A percentile compares a stretch with the other conserved stretches of the same genome.
phyloP scores from a whole-genome alignment of 306 rosid species.

The Geum urbanum region DNA sequence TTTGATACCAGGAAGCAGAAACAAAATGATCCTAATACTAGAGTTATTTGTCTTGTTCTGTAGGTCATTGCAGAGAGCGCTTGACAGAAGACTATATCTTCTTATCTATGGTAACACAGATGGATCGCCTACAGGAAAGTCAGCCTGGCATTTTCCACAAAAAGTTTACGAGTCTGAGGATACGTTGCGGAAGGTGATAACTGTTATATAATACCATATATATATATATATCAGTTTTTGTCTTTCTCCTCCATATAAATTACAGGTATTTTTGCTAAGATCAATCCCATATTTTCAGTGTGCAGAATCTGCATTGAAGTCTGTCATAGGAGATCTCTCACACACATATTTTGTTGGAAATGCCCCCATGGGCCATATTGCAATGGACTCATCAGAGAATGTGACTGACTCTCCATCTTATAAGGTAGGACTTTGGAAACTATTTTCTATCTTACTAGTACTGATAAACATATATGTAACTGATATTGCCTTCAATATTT shows the following conservation, averaged over 20 bases:
- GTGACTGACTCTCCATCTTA: slow-evolving; percentile 37
- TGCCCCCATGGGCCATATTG: slow-evolving; percentile 91
- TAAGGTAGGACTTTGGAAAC: slow-evolving; percentile 46
- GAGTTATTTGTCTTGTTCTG: slow-evolving; percentile 13
- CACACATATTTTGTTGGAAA: slow-evolving; percentile 88
- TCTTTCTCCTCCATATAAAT: background rate
- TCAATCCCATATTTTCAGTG: slow-evolving; percentile 48
- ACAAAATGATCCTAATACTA: background rate
- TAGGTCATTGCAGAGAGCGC: slow-evolving; percentile 91
- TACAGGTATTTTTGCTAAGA: background rate
- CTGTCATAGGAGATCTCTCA: slow-evolving; percentile 76
- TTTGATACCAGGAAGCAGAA: background rate
- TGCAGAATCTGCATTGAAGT: slow-evolving; percentile 76
- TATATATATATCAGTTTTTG: background rate
- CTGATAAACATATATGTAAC: background rate
- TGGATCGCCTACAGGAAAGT: slow-evolving; percentile 43
- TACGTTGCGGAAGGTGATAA: slow-evolving; percentile 62
- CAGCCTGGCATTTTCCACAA: slow-evolving; percentile 64
- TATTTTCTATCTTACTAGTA: background rate
- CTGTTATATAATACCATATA: slow-evolving; percentile 8
- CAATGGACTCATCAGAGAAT: slow-evolving; percentile 44
- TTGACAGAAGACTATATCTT: slow-evolving; percentile 65
- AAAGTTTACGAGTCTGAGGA: slow-evolving; percentile 53
- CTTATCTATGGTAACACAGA: slow-evolving; percentile 50
- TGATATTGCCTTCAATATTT: background rate